Conservation (phyloP, 768 basidiomycete species). For the Tylopilus rubrobrunneus region DNA sequence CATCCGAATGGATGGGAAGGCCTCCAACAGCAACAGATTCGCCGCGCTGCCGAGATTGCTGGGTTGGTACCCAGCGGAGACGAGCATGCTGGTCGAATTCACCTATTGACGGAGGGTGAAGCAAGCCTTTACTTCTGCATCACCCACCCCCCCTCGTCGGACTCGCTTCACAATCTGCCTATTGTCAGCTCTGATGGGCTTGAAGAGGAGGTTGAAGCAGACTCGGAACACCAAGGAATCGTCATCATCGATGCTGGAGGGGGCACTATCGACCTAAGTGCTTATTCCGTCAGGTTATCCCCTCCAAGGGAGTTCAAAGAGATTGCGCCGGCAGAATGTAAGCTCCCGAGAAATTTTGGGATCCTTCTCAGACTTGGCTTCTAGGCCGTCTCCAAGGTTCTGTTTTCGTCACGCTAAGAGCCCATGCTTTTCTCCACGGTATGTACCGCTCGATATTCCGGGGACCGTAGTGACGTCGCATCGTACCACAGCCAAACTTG, state of each 20-base stretch:
- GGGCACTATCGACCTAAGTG: constrained; percentile 34
- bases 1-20: constrained; percentile 11
- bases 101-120: constrained; percentile 25
- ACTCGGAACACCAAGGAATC: constrained; percentile 28
- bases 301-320: constrained; percentile 29
- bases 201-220: neutral
- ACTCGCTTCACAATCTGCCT: neutral
- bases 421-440: constrained; percentile 27
- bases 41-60: neutral
- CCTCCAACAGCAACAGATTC: constrained; percentile 5
- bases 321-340: constrained; percentile 31
- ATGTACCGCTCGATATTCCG: neutral
- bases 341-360: neutral
- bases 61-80: constrained; percentile 7
- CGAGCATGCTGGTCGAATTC: constrained; percentile 15
- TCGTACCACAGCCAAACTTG: constrained; percentile 23
- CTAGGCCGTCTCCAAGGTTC: constrained; percentile 38
- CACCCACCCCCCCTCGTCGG: constrained; percentile 34
- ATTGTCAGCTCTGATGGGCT: neutral
- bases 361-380: neutral
- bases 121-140: constrained; percentile 37
- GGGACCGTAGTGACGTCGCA: neutral
- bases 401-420: constrained; percentile 32
- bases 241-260: constrained; percentile 32
- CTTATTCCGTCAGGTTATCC: constrained; percentile 26